Evolutionary conservation across 352 stramenopile species (phyloP).

Genomic region (Phytophthora melonis): DNA sequence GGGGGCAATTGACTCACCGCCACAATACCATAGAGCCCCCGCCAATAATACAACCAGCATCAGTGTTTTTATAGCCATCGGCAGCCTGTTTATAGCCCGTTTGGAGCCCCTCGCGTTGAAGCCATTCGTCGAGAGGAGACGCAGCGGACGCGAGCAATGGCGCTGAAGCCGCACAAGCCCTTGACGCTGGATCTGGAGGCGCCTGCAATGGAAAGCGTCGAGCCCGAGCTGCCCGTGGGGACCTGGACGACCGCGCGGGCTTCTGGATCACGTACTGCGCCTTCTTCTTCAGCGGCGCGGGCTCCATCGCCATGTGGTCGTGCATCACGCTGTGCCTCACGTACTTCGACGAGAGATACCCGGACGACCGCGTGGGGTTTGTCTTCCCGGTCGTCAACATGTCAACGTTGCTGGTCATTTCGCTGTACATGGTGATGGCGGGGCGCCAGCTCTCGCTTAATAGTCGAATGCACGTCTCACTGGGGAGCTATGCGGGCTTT

Average conservation of each 20-base stretch:
- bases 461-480: constrained; percentile 60
- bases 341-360: constrained; percentile 74
- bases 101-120: constrained; percentile 4
- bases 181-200: constrained; percentile 36
- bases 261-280: constrained; percentile 75
- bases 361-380: constrained; percentile 72
- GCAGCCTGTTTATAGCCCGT: constrained; percentile 16
- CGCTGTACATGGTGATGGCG: constrained; percentile 82
- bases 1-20: constrained; percentile 1
- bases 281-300: constrained; percentile 82
- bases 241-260: constrained; percentile 42
- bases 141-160: constrained; percentile 14
- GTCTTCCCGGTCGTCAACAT: constrained; percentile 89
- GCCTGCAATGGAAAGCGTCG: constrained; percentile 12
- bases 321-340: constrained; percentile 81
- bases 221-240: constrained; percentile 16
- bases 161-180: constrained; percentile 24
- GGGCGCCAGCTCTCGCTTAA: constrained; percentile 72
- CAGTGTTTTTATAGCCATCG: constrained; percentile 4
- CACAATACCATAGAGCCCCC: constrained; percentile 32
- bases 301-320: constrained; percentile 80
- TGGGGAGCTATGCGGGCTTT: constrained; percentile 64
- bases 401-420: constrained; percentile 82
- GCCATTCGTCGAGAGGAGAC: constrained; percentile 22
- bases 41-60: constrained; percentile 3